These are phyloP conservation scores for Marchantia paleacea DNA, from an alignment of 225 moss, liverwort and hornwort genomes.

Conservation along the genomic window DNA sequence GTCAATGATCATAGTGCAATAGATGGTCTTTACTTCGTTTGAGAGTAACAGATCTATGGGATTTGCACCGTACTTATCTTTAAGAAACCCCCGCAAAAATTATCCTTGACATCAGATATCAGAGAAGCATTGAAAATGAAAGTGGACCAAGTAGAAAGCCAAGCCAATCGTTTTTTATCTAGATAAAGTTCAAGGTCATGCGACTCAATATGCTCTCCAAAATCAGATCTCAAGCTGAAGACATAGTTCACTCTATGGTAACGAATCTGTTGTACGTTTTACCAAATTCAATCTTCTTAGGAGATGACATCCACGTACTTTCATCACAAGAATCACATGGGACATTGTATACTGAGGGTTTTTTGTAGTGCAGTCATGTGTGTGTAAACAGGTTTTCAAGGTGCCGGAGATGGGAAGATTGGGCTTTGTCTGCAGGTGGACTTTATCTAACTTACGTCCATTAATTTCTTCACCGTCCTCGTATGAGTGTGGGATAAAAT, in stretches of 20 bases:
- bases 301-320: background rate
- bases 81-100: background rate
- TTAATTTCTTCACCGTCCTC: background rate
- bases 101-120: slow-evolving; percentile 28
- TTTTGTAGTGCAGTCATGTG: background rate
- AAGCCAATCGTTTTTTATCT: slow-evolving; percentile 60
- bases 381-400: background rate
- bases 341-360: background rate
- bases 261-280: background rate
- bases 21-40: background rate
- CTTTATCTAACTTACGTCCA: background rate
- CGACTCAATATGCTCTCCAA: background rate
- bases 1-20: background rate
- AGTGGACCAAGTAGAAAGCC: slow-evolving; percentile 89
- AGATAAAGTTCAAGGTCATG: background rate
- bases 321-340: background rate
- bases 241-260: background rate
- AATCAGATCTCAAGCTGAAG: background rate
- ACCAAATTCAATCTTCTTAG: background rate
- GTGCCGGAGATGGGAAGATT: background rate
- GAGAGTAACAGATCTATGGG: background rate
- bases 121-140: slow-evolving; percentile 46
- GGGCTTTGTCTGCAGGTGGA: background rate
- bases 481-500: background rate
- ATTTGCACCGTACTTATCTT: background rate